phyloP scores from a whole-genome alignment of 345 rosid species.

The Heritiera littoralis region DNA sequence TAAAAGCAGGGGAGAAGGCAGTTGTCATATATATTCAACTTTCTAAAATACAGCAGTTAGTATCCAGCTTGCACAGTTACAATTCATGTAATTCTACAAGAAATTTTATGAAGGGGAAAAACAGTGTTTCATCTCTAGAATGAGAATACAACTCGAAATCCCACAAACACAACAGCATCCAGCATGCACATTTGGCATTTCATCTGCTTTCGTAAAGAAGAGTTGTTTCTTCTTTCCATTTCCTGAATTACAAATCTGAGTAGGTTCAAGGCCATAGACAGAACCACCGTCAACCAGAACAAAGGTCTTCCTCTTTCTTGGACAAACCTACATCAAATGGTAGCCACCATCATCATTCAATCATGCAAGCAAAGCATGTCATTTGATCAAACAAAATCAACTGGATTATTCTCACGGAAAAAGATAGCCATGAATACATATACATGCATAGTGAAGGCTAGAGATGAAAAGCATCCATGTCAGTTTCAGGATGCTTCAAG shows the following conservation, averaged over 20 bases:
- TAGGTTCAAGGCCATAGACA: conserved; percentile 49
- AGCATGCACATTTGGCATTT: background rate
- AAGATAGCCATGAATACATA: background rate
- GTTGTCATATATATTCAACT: no score
- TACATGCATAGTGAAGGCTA: background rate
- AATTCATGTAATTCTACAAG: no score
- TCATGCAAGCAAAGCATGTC: background rate
- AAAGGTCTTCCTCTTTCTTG: conserved; percentile 93
- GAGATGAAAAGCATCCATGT: background rate
- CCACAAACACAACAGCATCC: background rate
- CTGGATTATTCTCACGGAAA: background rate
- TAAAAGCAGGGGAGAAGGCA: no score
- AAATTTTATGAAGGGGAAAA: no score
- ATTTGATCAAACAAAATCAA: background rate
- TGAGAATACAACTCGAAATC: conserved; percentile 1
- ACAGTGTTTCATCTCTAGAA: background rate
- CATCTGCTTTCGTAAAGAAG: conserved; percentile 23
- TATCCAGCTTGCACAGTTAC: no score
- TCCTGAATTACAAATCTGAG: conserved; percentile 68
- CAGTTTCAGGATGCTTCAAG: background rate
- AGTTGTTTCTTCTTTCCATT: conserved; percentile 27
- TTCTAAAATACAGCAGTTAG: no score
- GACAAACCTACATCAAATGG: conserved; percentile 65
- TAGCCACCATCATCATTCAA: background rate
- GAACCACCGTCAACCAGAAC: conserved; percentile 74